Base-by-base conservation (phyloP, 257 asterid species). In the Eustoma russellianum region DNA sequence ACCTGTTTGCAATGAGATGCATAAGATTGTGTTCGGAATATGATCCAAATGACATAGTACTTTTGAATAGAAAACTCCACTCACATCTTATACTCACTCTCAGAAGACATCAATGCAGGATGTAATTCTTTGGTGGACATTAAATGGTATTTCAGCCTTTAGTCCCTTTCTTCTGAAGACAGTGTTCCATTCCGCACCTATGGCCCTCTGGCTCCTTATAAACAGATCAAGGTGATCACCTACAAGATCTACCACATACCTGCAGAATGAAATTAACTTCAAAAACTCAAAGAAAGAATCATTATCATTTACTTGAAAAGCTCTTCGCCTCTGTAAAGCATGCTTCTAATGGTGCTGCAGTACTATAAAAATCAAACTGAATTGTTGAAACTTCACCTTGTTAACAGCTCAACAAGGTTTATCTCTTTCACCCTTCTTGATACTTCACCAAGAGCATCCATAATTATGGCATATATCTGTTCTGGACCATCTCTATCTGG, bases 61-160 rank as follows among this genome's bases (percentile, higher is more conserved):
- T 69, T n/a, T 62, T 70, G 64, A 73, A 56, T 46, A 81, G 81
- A 79, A 64, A 78, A 67, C 88, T 68, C 81, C 70, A 71, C 73
- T 52, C 80, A 79, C 91, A 92, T 97, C 99, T 92, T 92, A 93
- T 92, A 88, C 95, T 92, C 99, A 85, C 93, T 69, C 79, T 92
- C 99, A 51, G 97, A 58, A 66, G 99, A 85, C 70, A 85, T 74
- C 83, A 92, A 70, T 59, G 99, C 99, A 58, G 99, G 99, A 73
- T 92, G 99, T 66, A 92, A 97, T 75, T 92, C 94, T 74, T 85
- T 85, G 48, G 95, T 79, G 66, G 71, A 69, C 71, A 85, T 59
- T 46, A 88, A 85, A 65, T 92, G 92, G 76, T 88, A 90, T 70
- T 85, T 92, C 79, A 92, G 71, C 74, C 97, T 85, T 56, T 88